phyloP scores from a whole-genome alignment of 148 eudicot species.

The Beta vulgaris region DNA sequence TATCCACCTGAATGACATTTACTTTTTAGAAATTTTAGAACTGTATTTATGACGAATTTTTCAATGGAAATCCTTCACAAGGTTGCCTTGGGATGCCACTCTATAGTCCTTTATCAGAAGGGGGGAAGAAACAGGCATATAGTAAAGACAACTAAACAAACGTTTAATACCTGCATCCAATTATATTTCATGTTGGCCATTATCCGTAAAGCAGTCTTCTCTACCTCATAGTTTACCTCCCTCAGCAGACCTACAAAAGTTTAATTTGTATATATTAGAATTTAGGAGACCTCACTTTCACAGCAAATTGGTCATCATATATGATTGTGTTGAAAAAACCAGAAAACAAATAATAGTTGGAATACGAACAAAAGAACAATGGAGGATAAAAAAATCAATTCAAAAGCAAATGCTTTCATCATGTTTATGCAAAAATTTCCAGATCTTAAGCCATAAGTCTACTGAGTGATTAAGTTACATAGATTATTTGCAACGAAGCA shows the following conservation, averaged over 20 bases:
- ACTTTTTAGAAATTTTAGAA: too few relatives aligned
- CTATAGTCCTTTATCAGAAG: neutral
- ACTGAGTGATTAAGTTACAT: neutral
- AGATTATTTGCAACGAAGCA: neutral
- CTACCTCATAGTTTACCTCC: conserved; percentile 36
- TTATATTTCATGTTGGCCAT: conserved; percentile 87
- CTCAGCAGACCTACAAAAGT: conserved; percentile 46
- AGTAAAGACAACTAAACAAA: neutral
- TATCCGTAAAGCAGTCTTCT: conserved; percentile 65
- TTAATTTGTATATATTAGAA: neutral
- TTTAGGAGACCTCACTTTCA: neutral
- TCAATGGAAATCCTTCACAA: too few relatives aligned
- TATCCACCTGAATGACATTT: too few relatives aligned
- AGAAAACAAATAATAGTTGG: neutral
- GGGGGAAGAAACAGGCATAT: neutral
- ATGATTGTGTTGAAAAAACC: neutral
- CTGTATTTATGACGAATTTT: too few relatives aligned
- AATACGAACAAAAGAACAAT: neutral
- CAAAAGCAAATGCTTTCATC: neutral
- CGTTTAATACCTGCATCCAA: conserved; percentile 81
- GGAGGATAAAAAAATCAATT: neutral
- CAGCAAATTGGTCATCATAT: neutral
- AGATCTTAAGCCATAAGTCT: neutral
- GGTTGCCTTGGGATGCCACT: too few relatives aligned
- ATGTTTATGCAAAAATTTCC: neutral